Evolutionary conservation across 2,329 filamentous ascomycete genomes (phyloP).

Genomic region (Colletotrichum lindemuthianum): DNA sequence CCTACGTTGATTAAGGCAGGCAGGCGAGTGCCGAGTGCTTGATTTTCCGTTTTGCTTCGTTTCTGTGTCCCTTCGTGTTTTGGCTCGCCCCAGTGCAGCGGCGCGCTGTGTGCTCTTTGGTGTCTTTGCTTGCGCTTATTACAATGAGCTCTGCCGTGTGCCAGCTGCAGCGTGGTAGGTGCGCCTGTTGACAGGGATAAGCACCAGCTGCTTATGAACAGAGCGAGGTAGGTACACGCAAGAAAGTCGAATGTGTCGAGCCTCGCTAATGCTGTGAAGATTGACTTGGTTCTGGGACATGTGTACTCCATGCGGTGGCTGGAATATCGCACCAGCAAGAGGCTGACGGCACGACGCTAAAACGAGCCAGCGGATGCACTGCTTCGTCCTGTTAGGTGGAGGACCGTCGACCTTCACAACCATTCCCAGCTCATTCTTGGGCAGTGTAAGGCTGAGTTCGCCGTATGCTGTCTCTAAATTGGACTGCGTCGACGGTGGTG

Average conservation of each 20-base stretch:
- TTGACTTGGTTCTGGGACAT: no score
- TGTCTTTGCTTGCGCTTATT: neutral
- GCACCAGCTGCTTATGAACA: no score
- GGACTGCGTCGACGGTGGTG: neutral
- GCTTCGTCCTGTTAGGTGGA: conserved; percentile 1
- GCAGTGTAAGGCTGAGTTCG: conserved; percentile 36
- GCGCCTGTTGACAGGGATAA: no score
- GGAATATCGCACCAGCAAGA: conserved; percentile 36
- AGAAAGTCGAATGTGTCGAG: no score
- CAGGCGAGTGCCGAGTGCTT: no score
- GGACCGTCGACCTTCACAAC: neutral
- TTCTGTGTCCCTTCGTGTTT: conserved; percentile 22
- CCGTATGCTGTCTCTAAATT: conserved; percentile 12
- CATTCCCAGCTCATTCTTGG: conserved; percentile 27
- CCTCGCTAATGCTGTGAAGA: no score
- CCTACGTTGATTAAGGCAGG: no score
- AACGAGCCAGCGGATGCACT: conserved; percentile 18
- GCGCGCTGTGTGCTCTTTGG: conserved; percentile 8
- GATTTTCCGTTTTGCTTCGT: neutral
- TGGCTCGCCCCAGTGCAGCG: neutral
- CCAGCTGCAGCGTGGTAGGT: neutral
- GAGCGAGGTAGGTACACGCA: no score
- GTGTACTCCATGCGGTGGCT: conserved; percentile 34
- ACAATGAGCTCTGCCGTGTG: conserved; percentile 15
- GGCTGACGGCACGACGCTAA: conserved; percentile 36